Base-by-base conservation (phyloP, 192 early-diverging fungal genomes). In the Kickxella alabastrina region DNA sequence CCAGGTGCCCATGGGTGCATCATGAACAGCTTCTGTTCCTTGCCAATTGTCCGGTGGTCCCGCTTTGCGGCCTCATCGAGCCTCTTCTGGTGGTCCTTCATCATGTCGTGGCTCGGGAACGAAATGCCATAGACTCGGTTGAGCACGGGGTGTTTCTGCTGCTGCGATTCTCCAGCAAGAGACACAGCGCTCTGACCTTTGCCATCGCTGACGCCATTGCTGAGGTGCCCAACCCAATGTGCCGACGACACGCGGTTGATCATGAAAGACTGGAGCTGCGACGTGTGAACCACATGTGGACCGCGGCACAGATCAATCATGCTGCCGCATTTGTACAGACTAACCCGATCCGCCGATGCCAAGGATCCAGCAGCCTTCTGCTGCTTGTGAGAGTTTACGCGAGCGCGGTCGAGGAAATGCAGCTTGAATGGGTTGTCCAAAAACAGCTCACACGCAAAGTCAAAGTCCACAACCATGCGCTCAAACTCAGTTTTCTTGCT, bases 261-360 rank as follows among this genome's bases (percentile, higher is more conserved):
- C 59, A 79, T 77, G 27, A 87, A 51, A 1, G 75, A 68, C 19
- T 73, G 64, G 24, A 92, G 32, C 34, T 80, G 72, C 5, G 80
- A 77, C 2, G 87, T 85, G 45, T 85, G 75, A n/a, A 79, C 77
- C 3, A 90, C 65, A 71, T 89, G 85, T 7, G 90, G 90, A 8
- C 87, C 90, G 25, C 84, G 81, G 49, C 86, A 87, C 25, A 92
- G 69, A 57, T 90, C 90, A 42, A 92, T 80, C 62, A 88, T 85
- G 19, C 79, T 59, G 25, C 83, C 83, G 49, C 83, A 86, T 36
- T 79, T 75, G 54, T 87, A 90, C 2, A 92, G 46, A 1, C 82
- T 82, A 49, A 92, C 64, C 9, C 52, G 36, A 14, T 66, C 68
- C 9, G 59, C 43, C 15, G 2, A 19, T 5, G 43, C 7, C 22